Conservation (phyloP, 768 basidiomycete genomes). For the Termitomyces sp. region DNA sequence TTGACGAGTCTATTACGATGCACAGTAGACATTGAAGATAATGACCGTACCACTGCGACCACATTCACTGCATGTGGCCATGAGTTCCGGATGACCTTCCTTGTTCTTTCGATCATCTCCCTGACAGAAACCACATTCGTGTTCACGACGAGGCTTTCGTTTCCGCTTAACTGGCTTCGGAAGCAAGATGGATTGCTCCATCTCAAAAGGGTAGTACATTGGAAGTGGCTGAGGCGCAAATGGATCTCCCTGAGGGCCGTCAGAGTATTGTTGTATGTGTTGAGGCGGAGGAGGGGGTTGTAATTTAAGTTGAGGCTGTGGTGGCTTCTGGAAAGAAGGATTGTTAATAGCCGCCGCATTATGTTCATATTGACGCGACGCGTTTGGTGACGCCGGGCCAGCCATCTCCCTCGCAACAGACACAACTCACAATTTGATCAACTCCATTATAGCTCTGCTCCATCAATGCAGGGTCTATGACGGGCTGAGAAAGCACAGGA, state of each 20-base stretch:
- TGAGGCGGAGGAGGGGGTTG: slow-evolving; percentile 24
- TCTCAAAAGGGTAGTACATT: slow-evolving; percentile 44
- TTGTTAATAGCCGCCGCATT: slow-evolving; percentile 18
- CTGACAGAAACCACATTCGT: slow-evolving; percentile 74
- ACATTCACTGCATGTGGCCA: slow-evolving; percentile 80
- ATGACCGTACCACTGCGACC: slow-evolving; percentile 66
- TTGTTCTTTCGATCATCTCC: slow-evolving; percentile 60
- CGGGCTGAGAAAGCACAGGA: slow-evolving; percentile 55
- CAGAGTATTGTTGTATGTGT: slow-evolving; percentile 50
- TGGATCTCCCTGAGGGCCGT: slow-evolving; percentile 79
- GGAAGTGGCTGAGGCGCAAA: slow-evolving; percentile 63
- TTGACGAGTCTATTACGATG: not conserved
- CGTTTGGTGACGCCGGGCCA: slow-evolving; percentile 32
- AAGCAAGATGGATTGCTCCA: slow-evolving; percentile 33
- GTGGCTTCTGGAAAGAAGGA: slow-evolving; percentile 21
- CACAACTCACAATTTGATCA: slow-evolving; percentile 31
- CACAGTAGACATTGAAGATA: slow-evolving; percentile 3
- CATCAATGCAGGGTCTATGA: slow-evolving; percentile 50
- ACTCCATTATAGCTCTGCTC: slow-evolving; percentile 17
- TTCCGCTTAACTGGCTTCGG: slow-evolving; percentile 44
- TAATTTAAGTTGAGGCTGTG: slow-evolving; percentile 13
- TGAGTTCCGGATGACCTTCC: slow-evolving; percentile 48
- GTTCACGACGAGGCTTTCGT: slow-evolving; percentile 44
- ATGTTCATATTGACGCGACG: slow-evolving; percentile 56
- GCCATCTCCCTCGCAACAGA: slow-evolving; percentile 17